These are phyloP conservation scores for Diaporthe caulivora DNA, from an alignment of 2,329 filamentous ascomycete genomes.

Conservation along the genomic window DNA sequence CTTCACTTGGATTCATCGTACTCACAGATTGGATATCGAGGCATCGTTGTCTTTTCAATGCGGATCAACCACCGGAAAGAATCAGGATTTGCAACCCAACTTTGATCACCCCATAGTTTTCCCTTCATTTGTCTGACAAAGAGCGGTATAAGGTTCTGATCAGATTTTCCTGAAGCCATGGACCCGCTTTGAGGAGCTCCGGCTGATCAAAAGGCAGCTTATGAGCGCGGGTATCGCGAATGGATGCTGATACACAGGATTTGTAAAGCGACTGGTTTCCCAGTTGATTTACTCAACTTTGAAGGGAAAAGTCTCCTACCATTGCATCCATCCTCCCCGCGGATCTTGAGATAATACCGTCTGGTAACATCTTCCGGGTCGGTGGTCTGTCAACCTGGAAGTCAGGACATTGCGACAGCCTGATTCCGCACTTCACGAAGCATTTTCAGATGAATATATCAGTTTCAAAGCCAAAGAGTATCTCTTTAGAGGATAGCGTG, in stretches of 20 bases:
- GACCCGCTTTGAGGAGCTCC: background rate
- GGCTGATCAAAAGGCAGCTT: slow-evolving; percentile 3
- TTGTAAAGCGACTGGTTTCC: background rate
- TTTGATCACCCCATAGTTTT: too few species aligned
- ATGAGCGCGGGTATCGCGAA: background rate
- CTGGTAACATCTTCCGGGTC: background rate
- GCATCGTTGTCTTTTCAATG: too few species aligned
- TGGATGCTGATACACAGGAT: background rate
- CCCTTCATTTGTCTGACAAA: too few species aligned
- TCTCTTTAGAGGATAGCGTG: background rate
- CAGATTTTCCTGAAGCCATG: background rate
- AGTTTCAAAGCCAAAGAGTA: background rate
- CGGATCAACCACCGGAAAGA: too few species aligned
- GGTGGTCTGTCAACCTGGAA: background rate
- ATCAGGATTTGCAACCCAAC: too few species aligned
- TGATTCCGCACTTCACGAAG: background rate
- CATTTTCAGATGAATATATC: background rate
- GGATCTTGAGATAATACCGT: background rate
- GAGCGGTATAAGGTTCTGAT: too few species aligned
- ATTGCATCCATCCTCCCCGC: background rate
- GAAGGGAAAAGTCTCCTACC: background rate
- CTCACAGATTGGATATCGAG: too few species aligned
- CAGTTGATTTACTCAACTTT: background rate
- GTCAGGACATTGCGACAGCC: background rate
- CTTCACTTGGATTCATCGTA: too few species aligned